Conservation (phyloP, 1,139 yeast genomes). For the Yamadazyma taylorii region DNA sequence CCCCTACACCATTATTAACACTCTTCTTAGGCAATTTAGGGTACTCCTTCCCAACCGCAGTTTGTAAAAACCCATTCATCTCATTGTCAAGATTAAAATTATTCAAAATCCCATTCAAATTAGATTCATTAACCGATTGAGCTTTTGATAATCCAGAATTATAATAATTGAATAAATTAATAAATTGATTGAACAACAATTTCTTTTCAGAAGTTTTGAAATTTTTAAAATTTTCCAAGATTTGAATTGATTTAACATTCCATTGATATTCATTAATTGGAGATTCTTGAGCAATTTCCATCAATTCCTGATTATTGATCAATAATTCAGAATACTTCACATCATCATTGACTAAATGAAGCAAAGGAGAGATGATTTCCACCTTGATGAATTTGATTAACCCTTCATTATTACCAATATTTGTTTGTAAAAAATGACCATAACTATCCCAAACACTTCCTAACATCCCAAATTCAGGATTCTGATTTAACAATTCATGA, state of each 20-base stretch:
- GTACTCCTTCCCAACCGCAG: constrained; percentile 27
- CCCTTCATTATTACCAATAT: constrained; percentile 52
- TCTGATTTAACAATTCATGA: constrained; percentile 21
- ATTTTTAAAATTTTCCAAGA: constrained; percentile 73
- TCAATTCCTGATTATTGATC: constrained; percentile 43
- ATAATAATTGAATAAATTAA: constrained; percentile 66
- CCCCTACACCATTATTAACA: not conserved
- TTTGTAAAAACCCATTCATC: constrained; percentile 39
- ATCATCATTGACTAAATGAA: constrained; percentile 52
- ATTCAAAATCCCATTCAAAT: constrained; percentile 62
- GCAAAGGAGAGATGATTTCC: constrained; percentile 58
- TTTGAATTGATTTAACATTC: constrained; percentile 77
- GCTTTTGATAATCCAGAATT: constrained; percentile 38
- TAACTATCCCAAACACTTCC: constrained; percentile 59
- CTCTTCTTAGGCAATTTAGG: constrained; percentile 9
- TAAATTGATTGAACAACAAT: constrained; percentile 64
- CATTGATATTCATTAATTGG: constrained; percentile 51
- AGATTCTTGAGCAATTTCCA: constrained; percentile 29
- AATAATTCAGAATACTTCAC: constrained; percentile 46
- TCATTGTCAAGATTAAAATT: constrained; percentile 41
- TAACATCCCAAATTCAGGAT: constrained; percentile 54
- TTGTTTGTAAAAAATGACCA: constrained; percentile 51
- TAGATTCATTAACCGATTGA: constrained; percentile 55
- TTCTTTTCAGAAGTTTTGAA: constrained; percentile 70
- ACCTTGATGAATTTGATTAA: constrained; percentile 52